Percentiles rank a stretch among this genome's conserved stretches.
phyloP scores from a whole-genome alignment of 352 stramenopile genomes.

The Nothophytophthora sp. region DNA sequence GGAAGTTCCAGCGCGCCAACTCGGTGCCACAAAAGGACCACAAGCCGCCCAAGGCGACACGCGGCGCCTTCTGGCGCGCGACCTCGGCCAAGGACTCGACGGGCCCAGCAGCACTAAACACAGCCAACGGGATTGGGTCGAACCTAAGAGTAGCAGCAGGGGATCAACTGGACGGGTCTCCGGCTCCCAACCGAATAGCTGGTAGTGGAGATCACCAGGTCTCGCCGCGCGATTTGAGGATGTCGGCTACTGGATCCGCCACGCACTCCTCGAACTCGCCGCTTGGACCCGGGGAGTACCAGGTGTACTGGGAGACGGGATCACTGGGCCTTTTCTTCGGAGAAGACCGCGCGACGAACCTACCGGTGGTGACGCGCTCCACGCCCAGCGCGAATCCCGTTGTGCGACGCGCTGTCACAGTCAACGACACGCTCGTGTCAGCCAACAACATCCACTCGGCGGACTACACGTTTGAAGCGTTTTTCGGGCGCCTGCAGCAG shows the following conservation, averaged over 20 bases:
- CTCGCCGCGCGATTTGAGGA: constrained; percentile 39
- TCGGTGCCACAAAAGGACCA: constrained; percentile 61
- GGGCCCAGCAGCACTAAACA: constrained; percentile 4
- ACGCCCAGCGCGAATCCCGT: constrained; percentile 70
- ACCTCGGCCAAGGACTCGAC: constrained; percentile 42
- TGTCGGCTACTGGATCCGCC: constrained; percentile 1
- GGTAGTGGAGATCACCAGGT: constrained; percentile 35
- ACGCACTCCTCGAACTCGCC: constrained; percentile 12
- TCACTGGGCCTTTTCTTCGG: constrained; percentile 86
- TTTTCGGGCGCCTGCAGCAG: constrained; percentile 80
- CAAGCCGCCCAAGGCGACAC: constrained; percentile 33
- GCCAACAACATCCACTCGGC: constrained; percentile 72
- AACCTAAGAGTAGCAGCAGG: constrained; percentile 2
- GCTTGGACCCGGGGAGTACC: constrained; percentile 43
- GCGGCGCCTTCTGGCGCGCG: constrained; percentile 65
- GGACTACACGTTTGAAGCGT: constrained; percentile 79
- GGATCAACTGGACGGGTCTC: constrained; percentile 14
- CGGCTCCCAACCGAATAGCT: constrained; percentile 12
- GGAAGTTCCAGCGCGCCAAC: constrained; percentile 57
- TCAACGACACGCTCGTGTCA: constrained; percentile 81
- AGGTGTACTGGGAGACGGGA: constrained; percentile 82
- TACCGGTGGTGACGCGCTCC: constrained; percentile 79
- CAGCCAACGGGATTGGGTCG: neutral
- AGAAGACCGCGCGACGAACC: constrained; percentile 63
- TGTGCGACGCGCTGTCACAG: constrained; percentile 65